Percentiles rank a stretch among this genome's conserved stretches.
Conservation (phyloP, 2,329 filamentous ascomycete species). For the Cryphonectria naterciae region DNA sequence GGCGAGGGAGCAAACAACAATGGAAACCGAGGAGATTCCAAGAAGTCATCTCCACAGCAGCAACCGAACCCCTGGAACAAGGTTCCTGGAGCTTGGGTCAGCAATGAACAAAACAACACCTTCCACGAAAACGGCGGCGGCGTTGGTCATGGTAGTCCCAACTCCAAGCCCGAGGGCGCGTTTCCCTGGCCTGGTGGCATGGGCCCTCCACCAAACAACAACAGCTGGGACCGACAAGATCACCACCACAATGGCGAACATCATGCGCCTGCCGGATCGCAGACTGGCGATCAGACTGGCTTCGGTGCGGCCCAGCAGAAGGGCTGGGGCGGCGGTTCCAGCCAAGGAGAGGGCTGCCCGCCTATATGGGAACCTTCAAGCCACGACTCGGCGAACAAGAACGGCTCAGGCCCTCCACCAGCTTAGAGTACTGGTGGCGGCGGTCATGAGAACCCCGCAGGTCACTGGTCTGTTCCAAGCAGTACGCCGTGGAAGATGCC, state of each 20-base stretch:
- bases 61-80: not conserved
- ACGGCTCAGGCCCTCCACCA: not conserved
- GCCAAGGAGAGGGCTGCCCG: not conserved
- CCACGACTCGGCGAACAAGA: not conserved
- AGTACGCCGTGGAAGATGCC: not conserved
- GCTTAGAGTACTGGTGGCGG: not conserved
- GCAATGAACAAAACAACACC: conserved; percentile 1
- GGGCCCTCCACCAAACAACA: not conserved
- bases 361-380: not conserved
- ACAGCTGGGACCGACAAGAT: not conserved
- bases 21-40: not conserved
- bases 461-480: conserved; percentile 19
- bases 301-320: not conserved
- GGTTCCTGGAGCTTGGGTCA: conserved; percentile 20
- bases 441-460: conserved; percentile 16
- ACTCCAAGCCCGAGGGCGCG: not conserved
- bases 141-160: not conserved
- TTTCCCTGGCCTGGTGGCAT: conserved; percentile 17
- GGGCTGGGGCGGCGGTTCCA: not conserved
- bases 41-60: conserved; percentile 11
- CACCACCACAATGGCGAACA: not conserved
- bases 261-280: not conserved
- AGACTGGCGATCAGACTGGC: no score
- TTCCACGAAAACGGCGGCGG: not conserved
- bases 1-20: not conserved